Evolutionary conservation across 2,329 filamentous ascomycete genomes (phyloP).

Genomic region (Aaosphaeria pasadenensis): DNA sequence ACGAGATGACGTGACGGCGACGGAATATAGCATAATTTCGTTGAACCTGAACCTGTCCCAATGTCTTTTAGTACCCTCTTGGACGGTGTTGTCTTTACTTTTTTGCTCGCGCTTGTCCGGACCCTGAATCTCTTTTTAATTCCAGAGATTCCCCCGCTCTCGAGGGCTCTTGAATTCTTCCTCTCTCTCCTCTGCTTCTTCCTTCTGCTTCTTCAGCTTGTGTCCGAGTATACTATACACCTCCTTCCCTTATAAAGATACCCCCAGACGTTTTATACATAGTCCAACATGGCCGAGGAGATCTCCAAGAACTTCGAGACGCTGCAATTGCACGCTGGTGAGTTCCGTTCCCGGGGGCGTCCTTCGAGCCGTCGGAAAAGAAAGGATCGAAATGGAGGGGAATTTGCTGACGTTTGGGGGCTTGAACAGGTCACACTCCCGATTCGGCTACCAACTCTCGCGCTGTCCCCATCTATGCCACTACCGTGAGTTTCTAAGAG

Average conservation of each 20-base stretch:
- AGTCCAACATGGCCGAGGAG: slow-evolving; percentile 34
- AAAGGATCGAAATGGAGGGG: slow-evolving; percentile 2
- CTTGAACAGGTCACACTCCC: slow-evolving; percentile 63
- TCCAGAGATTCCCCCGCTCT: neutral
- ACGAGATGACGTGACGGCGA: too few relatives aligned
- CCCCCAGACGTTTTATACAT: slow-evolving; percentile 3
- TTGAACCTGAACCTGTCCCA: too few relatives aligned
- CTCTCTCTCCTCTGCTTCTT: neutral
- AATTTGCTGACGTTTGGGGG: neutral
- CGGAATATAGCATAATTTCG: too few relatives aligned
- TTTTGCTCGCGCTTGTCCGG: neutral
- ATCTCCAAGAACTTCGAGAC: slow-evolving; percentile 48
- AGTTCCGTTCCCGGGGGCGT: slow-evolving; percentile 1
- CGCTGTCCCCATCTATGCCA: slow-evolving; percentile 94
- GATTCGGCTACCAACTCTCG: slow-evolving; percentile 81
- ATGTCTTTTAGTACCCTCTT: too few relatives aligned
- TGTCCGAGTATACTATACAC: neutral
- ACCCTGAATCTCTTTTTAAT: neutral
- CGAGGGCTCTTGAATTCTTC: neutral
- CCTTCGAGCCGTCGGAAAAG: neutral
- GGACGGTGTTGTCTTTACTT: neutral
- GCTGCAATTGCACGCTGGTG: slow-evolving; percentile 51
- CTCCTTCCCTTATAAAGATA: neutral
- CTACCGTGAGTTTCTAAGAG: slow-evolving; percentile 55
- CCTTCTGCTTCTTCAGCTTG: neutral